phyloP scores from a whole-genome alignment of 768 basidiomycete genomes.

The Sutorius australiensis region DNA sequence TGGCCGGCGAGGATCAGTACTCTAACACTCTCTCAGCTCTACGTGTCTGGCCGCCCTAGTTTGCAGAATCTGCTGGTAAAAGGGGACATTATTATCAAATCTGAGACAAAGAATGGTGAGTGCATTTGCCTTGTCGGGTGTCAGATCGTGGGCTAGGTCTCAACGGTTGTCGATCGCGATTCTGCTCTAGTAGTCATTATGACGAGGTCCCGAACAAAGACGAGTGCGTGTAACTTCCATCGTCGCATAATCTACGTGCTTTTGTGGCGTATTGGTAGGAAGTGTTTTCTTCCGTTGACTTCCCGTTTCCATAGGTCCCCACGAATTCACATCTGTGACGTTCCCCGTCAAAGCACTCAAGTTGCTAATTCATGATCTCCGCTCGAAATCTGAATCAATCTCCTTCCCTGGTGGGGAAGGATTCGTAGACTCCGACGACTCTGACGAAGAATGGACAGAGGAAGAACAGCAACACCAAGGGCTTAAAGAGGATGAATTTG shows the following conservation, averaged over 20 bases:
- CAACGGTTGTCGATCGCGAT: conserved; percentile 18
- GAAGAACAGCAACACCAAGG: conserved; percentile 66
- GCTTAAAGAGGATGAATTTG: conserved; percentile 71
- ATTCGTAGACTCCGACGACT: conserved; percentile 74
- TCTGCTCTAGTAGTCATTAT: conserved; percentile 71
- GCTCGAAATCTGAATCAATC: conserved; percentile 72
- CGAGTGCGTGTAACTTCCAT: conserved; percentile 50
- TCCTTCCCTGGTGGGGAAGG: conserved; percentile 56
- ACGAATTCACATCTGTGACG: conserved; percentile 77
- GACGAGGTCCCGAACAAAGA: conserved; percentile 89
- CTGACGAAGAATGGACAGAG: conserved; percentile 93
- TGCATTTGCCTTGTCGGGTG: conserved; percentile 10
- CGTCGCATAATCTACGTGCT: conserved; percentile 4
- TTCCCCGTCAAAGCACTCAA: conserved; percentile 95
- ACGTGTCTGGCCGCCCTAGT: conserved; percentile 59
- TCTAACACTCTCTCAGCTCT: conserved; percentile 75
- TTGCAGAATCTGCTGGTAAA: conserved; percentile 74
- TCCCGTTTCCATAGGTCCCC: conserved; percentile 56
- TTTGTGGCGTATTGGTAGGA: neutral
- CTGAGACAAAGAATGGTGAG: conserved; percentile 79
- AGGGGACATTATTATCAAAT: conserved; percentile 85
- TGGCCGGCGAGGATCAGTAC: conserved; percentile 89
- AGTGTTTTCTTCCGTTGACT: conserved; percentile 20
- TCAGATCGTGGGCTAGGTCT: conserved; percentile 9
- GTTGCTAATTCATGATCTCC: conserved; percentile 78